Evolutionary conservation across 345 rosid genomes (phyloP), one percentile per base, ranked within the genome.

Genomic region (Brassica cretica): DNA sequence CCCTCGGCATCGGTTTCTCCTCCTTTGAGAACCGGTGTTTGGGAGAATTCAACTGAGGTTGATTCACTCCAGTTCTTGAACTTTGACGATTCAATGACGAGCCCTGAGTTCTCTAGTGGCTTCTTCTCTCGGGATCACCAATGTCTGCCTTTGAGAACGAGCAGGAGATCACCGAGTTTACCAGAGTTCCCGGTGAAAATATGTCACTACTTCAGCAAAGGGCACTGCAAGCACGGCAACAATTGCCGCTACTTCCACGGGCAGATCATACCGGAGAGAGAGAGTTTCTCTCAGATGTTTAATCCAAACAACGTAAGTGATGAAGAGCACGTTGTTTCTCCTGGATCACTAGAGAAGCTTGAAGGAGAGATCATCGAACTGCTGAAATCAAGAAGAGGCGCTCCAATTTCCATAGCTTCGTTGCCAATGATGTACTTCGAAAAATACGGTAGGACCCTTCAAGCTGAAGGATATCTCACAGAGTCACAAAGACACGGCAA

Each of bases 401-500:
- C 84, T 67, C 97, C 99, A 0, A 91, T 95, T 55, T 93, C 99
- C 0, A 95, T 95, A 27, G 99, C 99, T 67, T 91, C 98, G 5
- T 85, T 95, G 76, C 99, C 99, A 3, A 89, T 86, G 90, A 76
- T 93, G 86, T 95, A 93, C 51, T 90, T 78, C 11, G 98, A 91
- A 79, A 95, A 86, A 84, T 93, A 87, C 27, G 98, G 99, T 71
- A 87, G 80, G 86, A 87, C 82, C 11, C 93, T 95, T 80, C 98
- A 91, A 85, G 98, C 97, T 27, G 99, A 95, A 66, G 98, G 99
- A 14, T 95, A 95, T 77, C 94, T 95, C 32, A 91, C 97, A 0
- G 99, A 93, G 87, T 91, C 98, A 89, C 98, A 93, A 79, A 87
- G 99, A 81, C 98, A 93, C 63, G 99, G 99, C 19, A 93, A 91